Percentiles rank a stretch among this genome's conserved stretches.
phyloP scores from a whole-genome alignment of 2,329 filamentous ascomycete species.

The Colletotrichum neosansevieriae region DNA sequence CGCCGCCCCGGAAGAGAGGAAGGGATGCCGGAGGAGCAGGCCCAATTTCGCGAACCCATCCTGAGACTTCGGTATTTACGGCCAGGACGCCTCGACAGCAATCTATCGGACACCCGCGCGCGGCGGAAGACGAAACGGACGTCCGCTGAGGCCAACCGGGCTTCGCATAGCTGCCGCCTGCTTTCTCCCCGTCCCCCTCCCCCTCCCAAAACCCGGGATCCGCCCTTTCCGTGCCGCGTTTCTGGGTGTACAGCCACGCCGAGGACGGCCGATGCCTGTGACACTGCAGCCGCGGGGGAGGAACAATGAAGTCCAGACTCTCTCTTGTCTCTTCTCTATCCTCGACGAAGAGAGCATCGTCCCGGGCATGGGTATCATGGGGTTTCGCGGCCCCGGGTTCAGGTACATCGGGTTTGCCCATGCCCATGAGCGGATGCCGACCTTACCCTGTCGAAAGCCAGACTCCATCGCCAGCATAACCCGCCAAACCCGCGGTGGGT shows the following conservation, averaged over 20 bases:
- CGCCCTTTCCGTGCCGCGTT: conserved; percentile 16
- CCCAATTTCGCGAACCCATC: not conserved
- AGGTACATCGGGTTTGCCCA: not conserved
- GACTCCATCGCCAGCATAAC: not conserved
- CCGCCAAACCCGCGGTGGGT: conserved; percentile 1
- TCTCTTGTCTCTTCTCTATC: not conserved
- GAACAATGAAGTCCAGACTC: not conserved
- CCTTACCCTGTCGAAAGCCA: not conserved
- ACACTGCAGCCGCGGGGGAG: not conserved
- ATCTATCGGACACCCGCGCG: conserved; percentile 33
- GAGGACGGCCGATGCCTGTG: conserved; percentile 23
- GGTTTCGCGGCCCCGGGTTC: not conserved
- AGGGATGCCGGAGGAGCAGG: not conserved
- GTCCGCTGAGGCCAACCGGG: not conserved
- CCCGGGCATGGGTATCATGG: no score
- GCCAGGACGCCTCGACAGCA: not conserved
- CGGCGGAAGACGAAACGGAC: conserved; percentile 27
- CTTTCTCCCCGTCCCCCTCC: no score
- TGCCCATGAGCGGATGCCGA: not conserved
- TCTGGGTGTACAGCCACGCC: conserved; percentile 15
- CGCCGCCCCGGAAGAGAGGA: not conserved
- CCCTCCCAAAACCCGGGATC: not conserved
- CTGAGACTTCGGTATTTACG: conserved; percentile 8
- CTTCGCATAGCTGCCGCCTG: not conserved
- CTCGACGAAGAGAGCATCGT: not conserved